Evolutionary conservation across 495 filamentous ascomycete species (phyloP), one percentile per base, ranked within the genome.

Genomic region (Penicillium daleae): DNA sequence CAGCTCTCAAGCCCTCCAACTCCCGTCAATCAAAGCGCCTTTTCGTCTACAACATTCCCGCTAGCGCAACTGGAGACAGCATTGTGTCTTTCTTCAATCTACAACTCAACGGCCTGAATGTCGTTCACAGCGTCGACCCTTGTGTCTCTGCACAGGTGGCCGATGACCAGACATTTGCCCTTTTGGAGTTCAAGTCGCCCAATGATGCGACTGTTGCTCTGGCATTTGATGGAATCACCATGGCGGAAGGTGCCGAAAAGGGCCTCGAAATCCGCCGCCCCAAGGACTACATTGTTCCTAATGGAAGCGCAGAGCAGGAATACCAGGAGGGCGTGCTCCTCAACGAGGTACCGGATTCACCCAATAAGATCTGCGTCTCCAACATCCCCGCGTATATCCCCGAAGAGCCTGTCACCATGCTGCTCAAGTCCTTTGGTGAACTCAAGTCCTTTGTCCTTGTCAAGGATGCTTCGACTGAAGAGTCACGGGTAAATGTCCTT

Each of bases 221-320:
- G 62, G 93, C 95, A 3, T 78, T 99, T 33, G 93, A 97, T 63
- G 93, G 94, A 49, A 92, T 93, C 56, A 82, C 84, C 21, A 97
- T 97, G 90, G 89, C 91, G 46, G 90, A 91, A 22, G 85, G 86
- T 10, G 78, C 72, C 24, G 71, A 78, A 0, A 73, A 76, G 56
- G 93, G 92, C 3, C 82, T 99, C 56, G 85, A 90, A 39, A 92
- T 99, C 62, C 89, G 90, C 57, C 86, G 95, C 44, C 95, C 95
- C 9, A 97, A 96, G 78, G 96, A 99, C 73, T 99, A 99, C 76
- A 97, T 99, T 72, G 92, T 95, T 27, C 96, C 95, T 27, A 86
- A 89, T 35, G 79, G 87, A 37, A 81, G 84, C n/a, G 91, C 93
- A 56, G 91, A 95, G 15, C 82, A 86, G 27, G 85, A 90, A 39